These are phyloP conservation scores for Beauveria varroae DNA, from an alignment of 2,329 filamentous ascomycete genomes.

Conservation along the genomic window DNA sequence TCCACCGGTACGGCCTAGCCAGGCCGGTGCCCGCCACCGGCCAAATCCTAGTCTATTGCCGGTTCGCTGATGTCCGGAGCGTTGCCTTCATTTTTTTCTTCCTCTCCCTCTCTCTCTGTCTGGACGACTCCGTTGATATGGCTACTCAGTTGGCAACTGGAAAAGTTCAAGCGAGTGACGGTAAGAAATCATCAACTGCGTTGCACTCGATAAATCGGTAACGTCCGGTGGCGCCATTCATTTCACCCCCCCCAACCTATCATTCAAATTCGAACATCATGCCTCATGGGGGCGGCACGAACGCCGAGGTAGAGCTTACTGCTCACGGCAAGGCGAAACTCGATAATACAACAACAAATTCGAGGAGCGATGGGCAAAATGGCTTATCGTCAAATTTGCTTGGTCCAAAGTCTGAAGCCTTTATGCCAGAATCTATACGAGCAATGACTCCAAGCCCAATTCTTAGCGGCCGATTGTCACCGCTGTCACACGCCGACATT, in stretches of 20 bases:
- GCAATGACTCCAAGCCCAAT: constrained; percentile 16
- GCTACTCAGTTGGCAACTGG: background rate
- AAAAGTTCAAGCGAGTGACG: background rate
- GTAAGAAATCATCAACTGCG: background rate
- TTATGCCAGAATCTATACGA: background rate
- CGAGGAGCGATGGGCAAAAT: background rate
- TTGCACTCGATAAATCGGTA: background rate
- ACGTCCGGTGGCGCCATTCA: background rate
- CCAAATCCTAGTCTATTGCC: background rate
- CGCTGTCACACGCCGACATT: constrained; percentile 10
- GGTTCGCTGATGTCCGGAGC: background rate
- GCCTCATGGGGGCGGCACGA: background rate
- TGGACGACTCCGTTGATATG: background rate
- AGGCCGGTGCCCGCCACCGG: background rate
- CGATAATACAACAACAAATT: background rate
- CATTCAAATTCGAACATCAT: background rate
- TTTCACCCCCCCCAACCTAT: too few species aligned
- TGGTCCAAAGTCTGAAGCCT: background rate
- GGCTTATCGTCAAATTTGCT: background rate
- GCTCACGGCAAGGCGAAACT: background rate
- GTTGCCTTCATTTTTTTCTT: background rate
- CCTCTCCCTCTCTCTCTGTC: background rate
- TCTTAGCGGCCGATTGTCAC: constrained; percentile 15
- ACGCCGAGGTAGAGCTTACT: background rate
- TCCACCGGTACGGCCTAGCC: background rate